phyloP scores from a whole-genome alignment of 2,329 filamentous ascomycete species.

The Neofusicoccum parvum region DNA sequence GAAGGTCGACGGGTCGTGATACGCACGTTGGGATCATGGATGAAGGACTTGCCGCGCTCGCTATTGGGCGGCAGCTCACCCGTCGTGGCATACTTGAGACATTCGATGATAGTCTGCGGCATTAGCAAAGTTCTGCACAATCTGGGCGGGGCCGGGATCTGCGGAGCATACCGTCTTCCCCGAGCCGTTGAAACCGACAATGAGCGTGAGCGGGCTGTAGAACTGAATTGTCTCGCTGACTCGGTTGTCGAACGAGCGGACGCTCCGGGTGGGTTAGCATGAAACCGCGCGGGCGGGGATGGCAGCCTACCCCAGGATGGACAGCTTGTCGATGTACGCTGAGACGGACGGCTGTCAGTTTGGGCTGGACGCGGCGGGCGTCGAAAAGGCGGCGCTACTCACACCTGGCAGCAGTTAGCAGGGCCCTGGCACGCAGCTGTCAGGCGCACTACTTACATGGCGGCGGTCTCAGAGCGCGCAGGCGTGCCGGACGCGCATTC shows the following conservation, averaged over 20 bases:
- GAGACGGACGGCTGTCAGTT: background rate
- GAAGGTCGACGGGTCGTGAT: background rate
- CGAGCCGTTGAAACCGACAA: constrained; percentile 95
- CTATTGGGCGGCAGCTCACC: constrained; percentile 91
- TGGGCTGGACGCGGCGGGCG: background rate
- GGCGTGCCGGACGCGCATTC: background rate
- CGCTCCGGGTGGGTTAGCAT: constrained; percentile 36
- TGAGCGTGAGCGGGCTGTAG: constrained; percentile 87
- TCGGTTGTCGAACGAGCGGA: constrained; percentile 82
- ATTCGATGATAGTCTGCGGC: constrained; percentile 88
- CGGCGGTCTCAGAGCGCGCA: background rate
- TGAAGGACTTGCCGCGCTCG: constrained; percentile 83
- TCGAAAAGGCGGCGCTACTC: background rate
- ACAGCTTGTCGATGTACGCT: constrained; percentile 88
- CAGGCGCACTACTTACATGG: constrained; percentile 7
- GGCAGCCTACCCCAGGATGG: constrained; percentile 68
- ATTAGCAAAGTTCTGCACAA: constrained; percentile 13
- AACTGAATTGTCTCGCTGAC: constrained; percentile 81
- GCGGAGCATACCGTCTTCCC: constrained; percentile 72
- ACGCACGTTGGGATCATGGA: constrained; percentile 87
- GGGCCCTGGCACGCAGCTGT: background rate
- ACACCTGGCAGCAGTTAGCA: constrained; percentile 19
- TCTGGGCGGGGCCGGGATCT: constrained; percentile 4
- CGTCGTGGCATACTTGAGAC: constrained; percentile 95
- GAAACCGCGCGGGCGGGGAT: background rate